Evolutionary conservation across 2,329 filamentous ascomycete species (phyloP), one percentile per base, ranked within the genome.

Genomic region (Colletotrichum tropicale): DNA sequence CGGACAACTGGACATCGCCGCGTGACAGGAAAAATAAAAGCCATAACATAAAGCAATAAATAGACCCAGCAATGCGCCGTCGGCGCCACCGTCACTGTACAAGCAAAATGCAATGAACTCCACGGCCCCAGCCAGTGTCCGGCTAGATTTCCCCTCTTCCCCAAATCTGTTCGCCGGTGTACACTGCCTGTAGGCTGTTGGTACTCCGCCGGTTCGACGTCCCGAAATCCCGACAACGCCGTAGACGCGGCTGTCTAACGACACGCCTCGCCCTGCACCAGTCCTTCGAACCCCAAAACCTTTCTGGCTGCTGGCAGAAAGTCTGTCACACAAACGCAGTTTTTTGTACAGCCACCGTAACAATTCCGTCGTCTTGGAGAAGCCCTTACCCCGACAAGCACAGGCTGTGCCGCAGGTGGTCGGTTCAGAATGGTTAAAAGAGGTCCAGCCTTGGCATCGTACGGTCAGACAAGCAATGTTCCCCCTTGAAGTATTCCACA

Each of bases 201-300:
- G 69, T 64, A 68, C 64, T 66, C 64, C 34, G 64, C 70, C 74
- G 74, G 74, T 21, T 76, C 70, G 58, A 55, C 74, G 70, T 34
- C 34, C 74, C 74, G 74, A 76, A 69, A 69, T 69, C 65, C 74
- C 74, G 74, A 74, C 65, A 15, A 32, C 34, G 65, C 55, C 48
- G 18, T 58, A 69, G 48, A 52, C 26, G 36, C 56, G 56, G 18
- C 16, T 58, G 43, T 30, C 43, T 65, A 74, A 74, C 70, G 58
- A 76, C 43, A 74, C 65, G 43, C 70, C 70, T 65, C 18, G 64
- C 34, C 43, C 34, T 76, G 43, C 36, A 28, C 36, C 36, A 34
- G 34, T 38, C 70, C 24, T 60, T 52, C 43, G 32, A 26, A 38
- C 34, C 61, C 13, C 56, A 43, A 65, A 36, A 4, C 21, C 24